These are phyloP conservation scores for Tricholoma hemisulphureum DNA, from an alignment of 768 basidiomycete species.

Conservation along the genomic window DNA sequence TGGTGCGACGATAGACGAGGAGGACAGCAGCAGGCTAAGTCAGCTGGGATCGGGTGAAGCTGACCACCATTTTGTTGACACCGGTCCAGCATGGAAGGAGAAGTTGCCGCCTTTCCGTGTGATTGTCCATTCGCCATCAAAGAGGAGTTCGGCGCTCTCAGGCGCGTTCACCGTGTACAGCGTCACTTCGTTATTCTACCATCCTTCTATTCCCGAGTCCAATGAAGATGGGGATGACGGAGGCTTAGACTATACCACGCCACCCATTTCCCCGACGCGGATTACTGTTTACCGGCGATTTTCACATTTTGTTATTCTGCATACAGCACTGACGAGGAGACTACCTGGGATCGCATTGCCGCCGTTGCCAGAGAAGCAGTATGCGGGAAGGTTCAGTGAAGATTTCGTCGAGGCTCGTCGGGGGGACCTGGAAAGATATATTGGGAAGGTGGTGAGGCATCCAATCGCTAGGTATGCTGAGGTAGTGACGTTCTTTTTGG, in stretches of 20 bases:
- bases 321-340: conserved; percentile 63
- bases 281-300: conserved; percentile 81
- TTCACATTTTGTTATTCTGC: conserved; percentile 79
- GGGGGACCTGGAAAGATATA: conserved; percentile 79
- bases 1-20: conserved; percentile 38
- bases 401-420: conserved; percentile 83
- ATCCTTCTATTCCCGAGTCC: conserved; percentile 19
- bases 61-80: conserved; percentile 69
- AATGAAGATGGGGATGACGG: conserved; percentile 16
- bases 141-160: conserved; percentile 61
- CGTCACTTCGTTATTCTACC: conserved; percentile 70
- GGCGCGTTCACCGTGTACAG: conserved; percentile 74
- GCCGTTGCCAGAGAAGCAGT: conserved; percentile 83
- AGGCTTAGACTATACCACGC: conserved; percentile 11
- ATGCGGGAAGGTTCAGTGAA: conserved; percentile 73
- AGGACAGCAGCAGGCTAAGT: conserved; percentile 38
- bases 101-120: conserved; percentile 73
- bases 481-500: conserved; percentile 75
- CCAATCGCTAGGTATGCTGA: conserved; percentile 78
- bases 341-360: conserved; percentile 79
- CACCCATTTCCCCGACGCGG: conserved; percentile 41
- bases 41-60: conserved; percentile 52
- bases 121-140: conserved; percentile 79
- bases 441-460: conserved; percentile 67
- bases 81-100: conserved; percentile 68